These are phyloP conservation scores for Diaporthe velutina DNA, from an alignment of 2,329 filamentous ascomycete species.

Conservation along the genomic window DNA sequence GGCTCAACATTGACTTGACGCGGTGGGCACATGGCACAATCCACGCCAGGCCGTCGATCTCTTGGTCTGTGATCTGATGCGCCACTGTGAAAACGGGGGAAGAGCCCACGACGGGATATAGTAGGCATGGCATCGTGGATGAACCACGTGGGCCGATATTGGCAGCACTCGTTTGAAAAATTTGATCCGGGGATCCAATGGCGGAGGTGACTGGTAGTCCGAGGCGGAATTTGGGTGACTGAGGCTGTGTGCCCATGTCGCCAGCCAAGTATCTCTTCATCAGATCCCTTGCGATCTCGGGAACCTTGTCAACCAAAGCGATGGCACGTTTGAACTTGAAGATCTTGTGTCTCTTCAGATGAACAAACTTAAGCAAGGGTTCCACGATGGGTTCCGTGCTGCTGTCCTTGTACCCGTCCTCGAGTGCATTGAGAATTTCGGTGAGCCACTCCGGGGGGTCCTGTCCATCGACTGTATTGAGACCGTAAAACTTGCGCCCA, in stretches of 20 bases:
- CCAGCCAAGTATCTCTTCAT: background rate
- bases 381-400: rapidly evolving
- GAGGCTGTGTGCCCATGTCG: background rate
- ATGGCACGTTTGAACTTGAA: background rate
- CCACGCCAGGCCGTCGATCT: background rate
- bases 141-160: background rate
- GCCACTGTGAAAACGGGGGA: background rate
- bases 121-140: background rate
- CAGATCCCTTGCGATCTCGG: background rate
- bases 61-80: background rate
- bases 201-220: background rate
- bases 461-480: too few species aligned
- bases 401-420: background rate
- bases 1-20: background rate
- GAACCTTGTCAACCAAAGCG: background rate
- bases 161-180: background rate
- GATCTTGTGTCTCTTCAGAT: rapidly evolving
- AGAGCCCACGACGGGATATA: background rate
- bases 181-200: rapidly evolving
- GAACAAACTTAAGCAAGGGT: background rate
- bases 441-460: background rate
- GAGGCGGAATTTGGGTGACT: background rate
- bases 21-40: rapidly evolving
- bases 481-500: background rate
- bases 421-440: background rate